phyloP scores from a whole-genome alignment of 2,329 filamentous ascomycete genomes.

The Akanthomyces uredinophilus region DNA sequence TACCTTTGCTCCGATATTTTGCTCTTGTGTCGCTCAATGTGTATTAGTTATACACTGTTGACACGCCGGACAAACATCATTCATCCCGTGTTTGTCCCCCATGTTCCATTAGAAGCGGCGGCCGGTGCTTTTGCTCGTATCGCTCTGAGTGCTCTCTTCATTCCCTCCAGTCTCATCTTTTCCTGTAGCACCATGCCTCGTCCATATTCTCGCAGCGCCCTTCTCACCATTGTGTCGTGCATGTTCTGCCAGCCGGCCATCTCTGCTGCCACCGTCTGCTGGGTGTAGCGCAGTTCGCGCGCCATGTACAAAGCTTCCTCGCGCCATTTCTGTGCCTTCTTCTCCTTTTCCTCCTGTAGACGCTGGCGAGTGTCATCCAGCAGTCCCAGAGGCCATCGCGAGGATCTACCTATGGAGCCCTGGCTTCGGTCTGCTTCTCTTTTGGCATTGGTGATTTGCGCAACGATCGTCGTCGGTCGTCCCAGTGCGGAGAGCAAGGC shows the following conservation, averaged over 20 bases:
- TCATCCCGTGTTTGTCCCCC: not conserved
- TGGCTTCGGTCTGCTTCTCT: slow-evolving; percentile 74
- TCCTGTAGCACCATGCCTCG: slow-evolving; percentile 75
- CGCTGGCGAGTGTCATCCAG: slow-evolving; percentile 84
- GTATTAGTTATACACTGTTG: not conserved
- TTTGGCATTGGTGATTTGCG: slow-evolving; percentile 66
- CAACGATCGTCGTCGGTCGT: slow-evolving; percentile 72
- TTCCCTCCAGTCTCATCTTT: slow-evolving; percentile 69
- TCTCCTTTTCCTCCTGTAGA: slow-evolving; percentile 77
- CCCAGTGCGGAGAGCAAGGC: slow-evolving; percentile 76
- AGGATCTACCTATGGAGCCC: slow-evolving; percentile 66
- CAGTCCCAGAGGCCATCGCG: slow-evolving; percentile 74
- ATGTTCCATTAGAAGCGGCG: not conserved
- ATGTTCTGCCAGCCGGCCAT: slow-evolving; percentile 91
- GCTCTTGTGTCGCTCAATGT: not conserved
- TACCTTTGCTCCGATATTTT: not conserved
- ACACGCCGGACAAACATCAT: not conserved
- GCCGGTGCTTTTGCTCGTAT: slow-evolving; percentile 30
- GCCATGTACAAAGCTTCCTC: slow-evolving; percentile 69
- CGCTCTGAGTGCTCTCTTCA: slow-evolving; percentile 72
- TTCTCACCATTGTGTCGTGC: slow-evolving; percentile 70
- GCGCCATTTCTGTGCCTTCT: slow-evolving; percentile 66
- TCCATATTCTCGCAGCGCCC: slow-evolving; percentile 71
- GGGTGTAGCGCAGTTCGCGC: slow-evolving; percentile 81
- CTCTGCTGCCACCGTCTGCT: slow-evolving; percentile 87